These are phyloP conservation scores for Aureobasidium sp. DNA, from an alignment of 2,329 filamentous ascomycete genomes.

Conservation along the genomic window DNA sequence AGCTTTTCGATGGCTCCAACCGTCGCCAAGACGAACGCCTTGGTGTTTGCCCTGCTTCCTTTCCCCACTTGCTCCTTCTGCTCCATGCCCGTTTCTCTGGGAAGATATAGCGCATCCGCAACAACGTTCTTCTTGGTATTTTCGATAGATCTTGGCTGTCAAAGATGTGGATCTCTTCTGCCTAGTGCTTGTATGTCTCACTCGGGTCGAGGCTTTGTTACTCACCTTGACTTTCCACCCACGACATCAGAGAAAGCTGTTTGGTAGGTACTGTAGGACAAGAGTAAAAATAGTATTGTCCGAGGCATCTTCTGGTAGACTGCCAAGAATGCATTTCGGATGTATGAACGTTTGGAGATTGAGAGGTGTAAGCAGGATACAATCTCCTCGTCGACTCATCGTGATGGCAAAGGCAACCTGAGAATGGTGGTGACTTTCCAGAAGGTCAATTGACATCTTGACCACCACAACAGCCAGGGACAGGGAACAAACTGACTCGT, in stretches of 20 bases:
- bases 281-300: not conserved
- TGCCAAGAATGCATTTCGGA: not conserved
- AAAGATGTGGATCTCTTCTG: not conserved
- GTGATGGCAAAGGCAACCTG: not conserved
- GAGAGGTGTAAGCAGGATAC: not conserved
- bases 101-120: not conserved
- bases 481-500: not conserved
- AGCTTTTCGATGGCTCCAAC: not conserved
- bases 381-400: not conserved
- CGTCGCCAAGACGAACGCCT: constrained; percentile 1
- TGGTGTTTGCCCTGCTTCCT: not conserved
- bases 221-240: not conserved
- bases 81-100: not conserved
- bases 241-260: not conserved
- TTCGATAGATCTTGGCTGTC: not conserved
- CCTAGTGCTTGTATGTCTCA: constrained; percentile 2
- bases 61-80: not conserved
- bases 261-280: no score
- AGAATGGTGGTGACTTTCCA: not conserved
- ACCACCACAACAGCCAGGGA: no score
- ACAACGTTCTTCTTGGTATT: not conserved
- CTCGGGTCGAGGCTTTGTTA: not conserved
- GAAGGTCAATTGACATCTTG: not conserved
- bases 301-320: not conserved
- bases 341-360: not conserved